A percentile compares a stretch with the other conserved stretches of the same genome.
Evolutionary conservation across 1,139 yeast genomes (phyloP).

Genomic region (Debaryomyces psychrophilus): DNA sequence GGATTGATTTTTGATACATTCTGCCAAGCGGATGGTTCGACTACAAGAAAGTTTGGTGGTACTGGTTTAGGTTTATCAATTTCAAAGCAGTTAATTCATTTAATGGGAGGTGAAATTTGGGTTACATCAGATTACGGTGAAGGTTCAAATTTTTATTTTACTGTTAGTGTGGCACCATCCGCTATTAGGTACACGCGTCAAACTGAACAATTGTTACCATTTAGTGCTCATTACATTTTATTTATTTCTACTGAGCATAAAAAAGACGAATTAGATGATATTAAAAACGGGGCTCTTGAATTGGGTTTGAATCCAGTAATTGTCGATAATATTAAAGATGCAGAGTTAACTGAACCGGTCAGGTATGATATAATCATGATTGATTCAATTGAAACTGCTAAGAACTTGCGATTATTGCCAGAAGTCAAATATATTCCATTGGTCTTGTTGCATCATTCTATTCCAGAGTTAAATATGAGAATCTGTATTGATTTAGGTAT

Average conservation of each 20-base stretch:
- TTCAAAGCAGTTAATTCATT: constrained; percentile 80
- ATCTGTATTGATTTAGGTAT: constrained; percentile 84
- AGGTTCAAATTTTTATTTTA: constrained; percentile 81
- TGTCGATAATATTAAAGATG: constrained; percentile 54
- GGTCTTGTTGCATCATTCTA: constrained; percentile 70
- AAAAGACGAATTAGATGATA: constrained; percentile 50
- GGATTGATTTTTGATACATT: constrained; percentile 86
- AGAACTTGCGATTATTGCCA: constrained; percentile 63
- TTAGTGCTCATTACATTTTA: constrained; percentile 67
- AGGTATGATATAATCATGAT: constrained; percentile 80
- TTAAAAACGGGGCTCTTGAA: constrained; percentile 41
- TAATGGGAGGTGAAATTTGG: constrained; percentile 93
- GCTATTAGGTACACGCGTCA: constrained; percentile 64
- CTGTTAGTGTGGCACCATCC: constrained; percentile 77
- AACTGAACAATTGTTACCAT: constrained; percentile 72
- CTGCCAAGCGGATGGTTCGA: constrained; percentile 91
- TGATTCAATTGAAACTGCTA: constrained; percentile 76
- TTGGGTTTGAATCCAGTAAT: constrained; percentile 54
- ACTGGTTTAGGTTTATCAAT: constrained; percentile 86
- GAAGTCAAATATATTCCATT: constrained; percentile 77
- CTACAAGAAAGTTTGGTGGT: constrained; percentile 90
- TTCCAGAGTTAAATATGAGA: constrained; percentile 80
- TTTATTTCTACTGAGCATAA: constrained; percentile 70
- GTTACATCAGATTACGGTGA: constrained; percentile 79
- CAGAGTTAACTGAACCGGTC: constrained; percentile 55